These are phyloP conservation scores for Fomes fomentarius DNA, from an alignment of 1,284 basidiomycete genomes.

Conservation along the genomic window DNA sequence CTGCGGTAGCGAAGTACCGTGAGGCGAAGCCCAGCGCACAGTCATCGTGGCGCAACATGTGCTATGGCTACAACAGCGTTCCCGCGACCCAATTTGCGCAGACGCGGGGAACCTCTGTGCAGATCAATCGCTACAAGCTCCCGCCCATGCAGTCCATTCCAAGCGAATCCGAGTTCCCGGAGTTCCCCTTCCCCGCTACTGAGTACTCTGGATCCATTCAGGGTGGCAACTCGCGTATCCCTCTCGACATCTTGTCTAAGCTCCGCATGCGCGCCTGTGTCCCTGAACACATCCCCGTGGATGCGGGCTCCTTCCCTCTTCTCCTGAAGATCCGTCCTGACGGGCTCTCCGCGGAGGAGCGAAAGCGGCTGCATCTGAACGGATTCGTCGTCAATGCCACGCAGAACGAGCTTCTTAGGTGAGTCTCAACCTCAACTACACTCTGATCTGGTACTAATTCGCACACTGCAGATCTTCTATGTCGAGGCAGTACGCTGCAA, in stretches of 20 bases:
- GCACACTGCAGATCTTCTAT: constrained; percentile 41
- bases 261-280: constrained; percentile 65
- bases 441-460: not conserved
- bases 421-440: constrained; percentile 23
- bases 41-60: constrained; percentile 45
- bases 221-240: constrained; percentile 40
- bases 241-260: constrained; percentile 55
- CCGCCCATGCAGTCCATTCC: constrained; percentile 22
- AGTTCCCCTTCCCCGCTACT: constrained; percentile 25
- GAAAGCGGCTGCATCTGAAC: constrained; percentile 54
- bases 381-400: constrained; percentile 57
- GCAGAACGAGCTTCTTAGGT: constrained; percentile 72
- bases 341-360: constrained; percentile 47
- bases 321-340: constrained; percentile 62
- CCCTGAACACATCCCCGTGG: constrained; percentile 54
- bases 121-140: constrained; percentile 29
- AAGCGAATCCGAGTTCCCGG: constrained; percentile 14
- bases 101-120: constrained; percentile 10
- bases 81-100: constrained; percentile 11
- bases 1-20: constrained; percentile 63
- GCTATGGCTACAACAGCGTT: constrained; percentile 19
- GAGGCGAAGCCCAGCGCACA: constrained; percentile 43
- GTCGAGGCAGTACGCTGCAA: constrained; percentile 42
- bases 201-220: constrained; percentile 48
- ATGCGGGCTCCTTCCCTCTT: constrained; percentile 52